Conservation (phyloP, 495 filamentous ascomycete genomes). For the Penicillium turbatum region DNA sequence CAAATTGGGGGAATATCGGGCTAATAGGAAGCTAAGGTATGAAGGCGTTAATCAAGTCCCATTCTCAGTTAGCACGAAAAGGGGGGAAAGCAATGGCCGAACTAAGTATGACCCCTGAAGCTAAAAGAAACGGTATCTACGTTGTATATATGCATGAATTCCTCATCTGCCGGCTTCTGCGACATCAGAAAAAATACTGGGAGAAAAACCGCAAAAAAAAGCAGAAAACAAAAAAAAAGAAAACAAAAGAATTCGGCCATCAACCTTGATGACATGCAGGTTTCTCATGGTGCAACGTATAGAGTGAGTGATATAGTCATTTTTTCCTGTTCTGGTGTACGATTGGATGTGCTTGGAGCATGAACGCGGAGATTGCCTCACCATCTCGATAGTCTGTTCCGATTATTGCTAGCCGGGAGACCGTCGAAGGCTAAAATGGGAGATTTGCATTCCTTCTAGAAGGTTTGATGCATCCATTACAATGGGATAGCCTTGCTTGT, state of each 20-base stretch:
- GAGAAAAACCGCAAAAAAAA: no score
- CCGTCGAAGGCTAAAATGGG: conserved; percentile 18
- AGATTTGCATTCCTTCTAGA: conserved; percentile 24
- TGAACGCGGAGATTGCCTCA: conserved; percentile 7
- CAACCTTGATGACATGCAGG: conserved; percentile 18
- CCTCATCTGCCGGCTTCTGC: background rate
- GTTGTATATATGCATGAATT: background rate
- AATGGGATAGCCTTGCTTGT: background rate
- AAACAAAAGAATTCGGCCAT: background rate
- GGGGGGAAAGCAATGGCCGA: background rate
- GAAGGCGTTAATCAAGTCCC: background rate
- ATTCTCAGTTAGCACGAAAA: conserved; percentile 12
- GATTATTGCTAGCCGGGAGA: conserved; percentile 20
- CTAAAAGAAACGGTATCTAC: background rate
- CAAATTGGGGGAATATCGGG: conserved; percentile 1
- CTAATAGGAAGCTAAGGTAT: conserved; percentile 1
- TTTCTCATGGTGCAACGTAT: conserved; percentile 23
- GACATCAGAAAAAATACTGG: background rate
- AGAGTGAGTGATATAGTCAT: conserved; percentile 1
- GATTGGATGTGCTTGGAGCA: background rate
- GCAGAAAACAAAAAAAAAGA: background rate
- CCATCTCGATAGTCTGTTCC: conserved; percentile 26
- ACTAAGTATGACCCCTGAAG: conserved; percentile 5
- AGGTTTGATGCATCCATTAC: conserved; percentile 13
- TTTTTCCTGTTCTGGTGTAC: background rate